Conservation (phyloP, 306 rosid genomes). For the Cucurbita maxima region DNA sequence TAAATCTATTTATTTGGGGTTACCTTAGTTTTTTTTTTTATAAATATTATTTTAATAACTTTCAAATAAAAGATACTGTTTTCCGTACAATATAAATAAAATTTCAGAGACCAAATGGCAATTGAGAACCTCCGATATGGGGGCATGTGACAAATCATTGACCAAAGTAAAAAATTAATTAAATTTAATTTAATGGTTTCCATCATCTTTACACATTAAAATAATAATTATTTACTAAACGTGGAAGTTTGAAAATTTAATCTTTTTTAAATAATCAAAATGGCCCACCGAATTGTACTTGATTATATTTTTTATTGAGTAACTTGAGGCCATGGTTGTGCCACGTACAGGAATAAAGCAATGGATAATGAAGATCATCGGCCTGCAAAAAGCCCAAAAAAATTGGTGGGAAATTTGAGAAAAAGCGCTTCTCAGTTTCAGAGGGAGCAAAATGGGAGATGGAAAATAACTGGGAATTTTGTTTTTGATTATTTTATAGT, state of each 20-base stretch:
- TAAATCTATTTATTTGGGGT: too few species aligned
- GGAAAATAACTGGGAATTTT: background rate
- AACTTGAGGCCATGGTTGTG: constrained; percentile 39
- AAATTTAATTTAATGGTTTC: background rate
- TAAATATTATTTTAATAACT: too few species aligned
- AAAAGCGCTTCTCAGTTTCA: background rate
- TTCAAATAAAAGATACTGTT: too few species aligned
- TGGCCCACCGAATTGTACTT: background rate
- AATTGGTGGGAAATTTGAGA: constrained; percentile 4
- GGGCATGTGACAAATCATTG: background rate
- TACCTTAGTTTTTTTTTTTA: too few species aligned
- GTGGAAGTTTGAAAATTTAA: background rate
- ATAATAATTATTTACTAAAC: background rate
- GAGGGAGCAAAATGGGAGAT: background rate
- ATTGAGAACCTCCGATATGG: too few species aligned
- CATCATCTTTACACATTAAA: background rate
- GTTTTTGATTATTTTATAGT: background rate
- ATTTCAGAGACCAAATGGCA: too few species aligned
- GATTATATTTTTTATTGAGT: background rate
- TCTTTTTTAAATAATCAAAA: background rate
- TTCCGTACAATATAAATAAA: too few species aligned
- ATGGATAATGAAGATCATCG: constrained; percentile 33
- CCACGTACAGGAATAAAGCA: constrained; percentile 63
- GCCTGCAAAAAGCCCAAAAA: constrained; percentile 7
- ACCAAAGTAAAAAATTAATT: background rate